Conservation (phyloP, 2,329 filamentous ascomycete genomes). For the Leptographium radiaticola region DNA sequence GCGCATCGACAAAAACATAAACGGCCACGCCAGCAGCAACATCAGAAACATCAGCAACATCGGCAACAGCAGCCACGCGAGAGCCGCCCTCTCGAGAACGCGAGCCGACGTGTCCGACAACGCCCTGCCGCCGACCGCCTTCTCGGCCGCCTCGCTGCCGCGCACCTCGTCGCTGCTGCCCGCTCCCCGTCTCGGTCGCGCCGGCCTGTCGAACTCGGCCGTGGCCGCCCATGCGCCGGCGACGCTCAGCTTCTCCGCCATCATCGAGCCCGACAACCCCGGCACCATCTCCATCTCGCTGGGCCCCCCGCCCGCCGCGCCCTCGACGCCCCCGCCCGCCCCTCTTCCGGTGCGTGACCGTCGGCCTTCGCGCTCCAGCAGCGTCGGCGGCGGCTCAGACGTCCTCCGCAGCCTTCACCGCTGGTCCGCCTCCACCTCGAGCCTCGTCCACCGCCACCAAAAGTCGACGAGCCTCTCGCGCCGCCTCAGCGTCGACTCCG, state of each 20-base stretch:
- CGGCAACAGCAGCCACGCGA: not conserved
- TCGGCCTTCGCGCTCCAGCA: slow-evolving; percentile 23
- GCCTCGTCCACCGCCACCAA: slow-evolving; percentile 18
- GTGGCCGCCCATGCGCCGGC: slow-evolving; percentile 15
- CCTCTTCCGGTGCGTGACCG: slow-evolving; percentile 5
- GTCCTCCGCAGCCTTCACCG: slow-evolving; percentile 35
- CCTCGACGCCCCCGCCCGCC: not conserved
- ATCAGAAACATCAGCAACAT: not conserved
- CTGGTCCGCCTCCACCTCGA: slow-evolving; percentile 41
- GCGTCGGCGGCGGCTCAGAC: slow-evolving; percentile 25
- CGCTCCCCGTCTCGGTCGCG: slow-evolving; percentile 15
- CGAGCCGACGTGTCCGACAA: not conserved
- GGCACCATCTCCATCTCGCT: not conserved
- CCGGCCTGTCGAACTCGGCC: slow-evolving; percentile 2
- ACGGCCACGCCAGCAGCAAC: not conserved
- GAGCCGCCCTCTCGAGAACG: slow-evolving; percentile 5
- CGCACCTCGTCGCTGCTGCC: slow-evolving; percentile 32
- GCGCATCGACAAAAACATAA: not conserved
- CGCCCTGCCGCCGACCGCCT: slow-evolving; percentile 1
- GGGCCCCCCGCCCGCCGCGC: not conserved
- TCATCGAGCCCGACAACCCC: slow-evolving; percentile 2
- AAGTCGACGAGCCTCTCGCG: slow-evolving; percentile 21
- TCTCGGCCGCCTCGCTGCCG: slow-evolving; percentile 21
- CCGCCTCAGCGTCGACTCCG: slow-evolving; percentile 31
- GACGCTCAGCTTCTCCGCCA: slow-evolving; percentile 1